Evolutionary conservation across 192 early-diverging fungal species (phyloP), one percentile per base, ranked within the genome.

Genomic region (Rhizoclosmatium globosum): DNA sequence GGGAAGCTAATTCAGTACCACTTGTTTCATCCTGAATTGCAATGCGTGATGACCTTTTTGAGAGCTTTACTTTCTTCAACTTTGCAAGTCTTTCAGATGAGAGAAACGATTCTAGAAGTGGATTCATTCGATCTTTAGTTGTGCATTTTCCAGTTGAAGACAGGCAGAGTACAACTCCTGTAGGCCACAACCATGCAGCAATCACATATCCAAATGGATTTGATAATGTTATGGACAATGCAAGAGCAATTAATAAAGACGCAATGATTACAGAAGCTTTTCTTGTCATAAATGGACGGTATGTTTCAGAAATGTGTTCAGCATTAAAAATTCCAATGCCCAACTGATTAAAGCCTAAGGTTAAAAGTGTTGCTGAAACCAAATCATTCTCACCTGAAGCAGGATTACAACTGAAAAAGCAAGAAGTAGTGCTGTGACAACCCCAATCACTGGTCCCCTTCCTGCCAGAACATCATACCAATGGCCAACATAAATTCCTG

Each of bases 381-480:
- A 46, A 41, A 41, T 42, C 31, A 31, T 44, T 64, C 9, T n/a
- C 39, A 64, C 74, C 64, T 76, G 74, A 39, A 76, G n/a, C 3
- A 76, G n/a, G 6, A 76, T 44, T 3, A 76, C 31, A 15, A 66
- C 7, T 4, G 74, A 76, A 50, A 76, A 76, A 45, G 64, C 45
- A 23, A 66, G 4, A 11, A 76, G 21, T 3, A 50, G 42, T 9
- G 62, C 60, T 4, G 47, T 76, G 15, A 66, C 45, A 21, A n/a
- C 3, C 39, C 45, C 74, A 59, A 53, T 4, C 3, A 66, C 56
- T 4, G 64, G 64, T 15, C 74, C 74, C n/a, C 64, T 7, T 50
- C 74, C 74, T 21, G 43, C 74, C n/a, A 76, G 15, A 47, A 53
- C 64, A 39, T 76, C 74, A 4, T 15, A 42, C 74, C 74, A 76